Evolutionary conservation across 2,329 filamentous ascomycete genomes (phyloP).

Genomic region (Pseudogymnoascus sp.): DNA sequence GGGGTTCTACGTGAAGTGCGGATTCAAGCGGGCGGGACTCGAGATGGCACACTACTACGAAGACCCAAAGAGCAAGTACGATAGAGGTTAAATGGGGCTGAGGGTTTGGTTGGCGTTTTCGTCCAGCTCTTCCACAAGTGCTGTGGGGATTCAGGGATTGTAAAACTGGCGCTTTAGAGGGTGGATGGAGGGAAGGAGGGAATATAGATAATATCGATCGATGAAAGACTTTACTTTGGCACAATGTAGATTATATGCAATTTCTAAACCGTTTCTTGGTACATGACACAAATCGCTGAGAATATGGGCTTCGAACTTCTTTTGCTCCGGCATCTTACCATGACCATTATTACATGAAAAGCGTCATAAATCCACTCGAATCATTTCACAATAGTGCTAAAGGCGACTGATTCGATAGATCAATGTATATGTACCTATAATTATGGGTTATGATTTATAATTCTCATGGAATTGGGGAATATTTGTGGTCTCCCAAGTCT

Average conservation of each 20-base stretch:
- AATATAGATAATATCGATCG: conserved; percentile 4
- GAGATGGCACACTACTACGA: conserved; percentile 94
- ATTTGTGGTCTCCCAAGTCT: too few relatives aligned
- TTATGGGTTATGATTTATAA: too few relatives aligned
- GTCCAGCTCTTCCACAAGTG: conserved; percentile 5
- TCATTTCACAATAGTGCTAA: too few relatives aligned
- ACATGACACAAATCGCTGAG: background rate
- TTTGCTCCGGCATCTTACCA: too few relatives aligned
- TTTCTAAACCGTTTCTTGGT: background rate
- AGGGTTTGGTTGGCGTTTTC: background rate
- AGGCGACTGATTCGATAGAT: too few relatives aligned
- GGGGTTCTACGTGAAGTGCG: conserved; percentile 97
- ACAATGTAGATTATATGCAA: background rate
- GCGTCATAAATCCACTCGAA: too few relatives aligned
- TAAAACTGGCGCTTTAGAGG: conserved; percentile 4
- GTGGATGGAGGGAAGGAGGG: background rate
- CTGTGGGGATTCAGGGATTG: background rate
- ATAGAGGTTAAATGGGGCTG: background rate
- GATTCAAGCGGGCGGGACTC: conserved; percentile 81
- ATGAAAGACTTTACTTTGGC: background rate
- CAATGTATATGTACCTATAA: too few relatives aligned
- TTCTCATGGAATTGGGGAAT: too few relatives aligned
- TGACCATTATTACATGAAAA: too few relatives aligned
- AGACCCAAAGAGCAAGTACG: conserved; percentile 12
- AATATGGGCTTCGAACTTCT: too few relatives aligned